Evolutionary conservation across 805 yeast genomes (phyloP).

Genomic region (Metschnikowia similis): DNA sequence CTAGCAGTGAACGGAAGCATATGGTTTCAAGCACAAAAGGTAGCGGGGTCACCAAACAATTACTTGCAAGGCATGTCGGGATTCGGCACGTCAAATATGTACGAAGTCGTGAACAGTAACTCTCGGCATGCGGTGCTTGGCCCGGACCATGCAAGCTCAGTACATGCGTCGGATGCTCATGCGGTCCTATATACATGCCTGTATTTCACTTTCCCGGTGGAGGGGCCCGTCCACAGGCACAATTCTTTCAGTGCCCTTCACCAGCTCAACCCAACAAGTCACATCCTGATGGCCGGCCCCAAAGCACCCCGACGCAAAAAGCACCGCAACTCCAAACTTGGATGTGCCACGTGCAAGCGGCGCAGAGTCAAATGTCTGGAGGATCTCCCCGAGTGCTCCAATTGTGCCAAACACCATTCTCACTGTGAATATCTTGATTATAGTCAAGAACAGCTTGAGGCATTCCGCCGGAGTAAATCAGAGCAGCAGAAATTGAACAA

Average conservation of each 20-base stretch:
- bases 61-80: neutral
- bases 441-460: constrained; percentile 28
- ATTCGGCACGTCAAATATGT: neutral
- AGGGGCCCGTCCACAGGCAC: neutral
- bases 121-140: neutral
- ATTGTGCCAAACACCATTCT: constrained; percentile 38
- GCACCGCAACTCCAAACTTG: constrained; percentile 21
- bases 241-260: neutral
- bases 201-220: neutral
- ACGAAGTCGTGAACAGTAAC: neutral
- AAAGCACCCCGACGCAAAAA: constrained; percentile 17
- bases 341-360: constrained; percentile 18
- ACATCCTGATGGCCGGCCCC: neutral
- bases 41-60: neutral
- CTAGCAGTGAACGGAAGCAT: neutral
- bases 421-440: constrained; percentile 38
- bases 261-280: neutral
- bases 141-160: neutral
- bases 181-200: neutral
- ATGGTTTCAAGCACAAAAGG: neutral
- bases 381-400: constrained; percentile 35
- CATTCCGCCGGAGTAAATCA: constrained; percentile 19
- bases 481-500: constrained; percentile 1
- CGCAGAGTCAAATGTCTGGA: constrained; percentile 24
- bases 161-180: neutral